These are phyloP conservation scores for Populus hybrid DNA, from an alignment of 441 rosid species.

Conservation along the genomic window DNA sequence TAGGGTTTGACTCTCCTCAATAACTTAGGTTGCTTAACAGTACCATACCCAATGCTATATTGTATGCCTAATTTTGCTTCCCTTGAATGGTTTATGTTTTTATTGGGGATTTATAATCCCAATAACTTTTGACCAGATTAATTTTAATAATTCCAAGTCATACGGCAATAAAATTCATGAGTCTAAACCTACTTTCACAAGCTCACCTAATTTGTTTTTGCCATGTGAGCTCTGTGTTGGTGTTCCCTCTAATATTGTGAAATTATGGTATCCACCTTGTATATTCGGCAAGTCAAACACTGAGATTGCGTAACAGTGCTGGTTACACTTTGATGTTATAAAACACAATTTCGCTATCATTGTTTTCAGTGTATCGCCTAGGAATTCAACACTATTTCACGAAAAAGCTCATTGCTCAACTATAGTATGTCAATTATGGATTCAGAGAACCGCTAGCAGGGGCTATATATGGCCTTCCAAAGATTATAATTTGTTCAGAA, in stretches of 20 bases:
- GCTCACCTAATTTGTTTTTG: conserved; percentile 13
- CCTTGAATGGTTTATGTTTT: background rate
- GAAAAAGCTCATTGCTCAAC: background rate
- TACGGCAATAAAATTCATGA: background rate
- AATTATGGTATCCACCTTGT: background rate
- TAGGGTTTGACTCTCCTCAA: conserved; percentile 6
- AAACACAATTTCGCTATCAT: background rate
- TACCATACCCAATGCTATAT: background rate
- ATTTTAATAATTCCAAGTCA: background rate
- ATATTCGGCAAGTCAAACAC: background rate
- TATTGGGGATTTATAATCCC: conserved; percentile 2
- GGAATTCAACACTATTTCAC: background rate
- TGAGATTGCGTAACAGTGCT: background rate
- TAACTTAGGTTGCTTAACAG: conserved; percentile 13
- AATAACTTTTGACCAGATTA: background rate
- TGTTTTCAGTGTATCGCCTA: background rate
- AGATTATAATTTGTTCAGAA: no score
- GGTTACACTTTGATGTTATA: background rate
- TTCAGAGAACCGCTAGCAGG: no score
- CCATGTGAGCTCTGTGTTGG: background rate
- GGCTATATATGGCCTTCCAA: no score
- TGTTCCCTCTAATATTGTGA: background rate
- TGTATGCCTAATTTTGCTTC: conserved; percentile 7
- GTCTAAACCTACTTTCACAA: conserved; percentile 8
- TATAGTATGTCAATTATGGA: background rate